phyloP scores from a whole-genome alignment of 192 early-diverging fungal genomes.

The Oehlia diaphana region DNA sequence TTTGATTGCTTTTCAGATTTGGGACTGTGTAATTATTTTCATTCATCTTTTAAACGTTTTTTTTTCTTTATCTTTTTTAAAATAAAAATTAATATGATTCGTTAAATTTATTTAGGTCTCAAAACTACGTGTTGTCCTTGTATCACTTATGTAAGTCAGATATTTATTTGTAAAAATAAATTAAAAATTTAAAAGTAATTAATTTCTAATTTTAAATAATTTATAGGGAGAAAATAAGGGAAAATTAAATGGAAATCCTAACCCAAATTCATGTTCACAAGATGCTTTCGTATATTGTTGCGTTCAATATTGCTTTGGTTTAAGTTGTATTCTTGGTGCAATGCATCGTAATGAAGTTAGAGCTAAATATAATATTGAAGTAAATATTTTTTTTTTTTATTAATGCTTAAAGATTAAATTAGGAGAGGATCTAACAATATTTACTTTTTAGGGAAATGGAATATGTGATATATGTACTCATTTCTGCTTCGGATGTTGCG shows the following conservation, averaged over 20 bases:
- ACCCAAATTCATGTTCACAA: background rate
- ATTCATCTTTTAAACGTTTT: background rate
- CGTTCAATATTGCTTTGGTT: background rate
- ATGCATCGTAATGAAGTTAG: background rate
- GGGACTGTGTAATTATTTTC: background rate
- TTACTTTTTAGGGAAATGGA: background rate
- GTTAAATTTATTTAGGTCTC: background rate
- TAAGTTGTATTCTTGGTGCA: background rate
- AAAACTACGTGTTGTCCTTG: background rate
- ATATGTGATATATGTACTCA: background rate
- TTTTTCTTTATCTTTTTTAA: background rate
- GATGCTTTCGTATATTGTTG: background rate
- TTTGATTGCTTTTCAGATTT: conserved; percentile 12
- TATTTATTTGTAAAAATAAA: background rate
- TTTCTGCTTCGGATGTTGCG: background rate
- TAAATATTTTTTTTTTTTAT: background rate
- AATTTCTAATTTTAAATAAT: background rate
- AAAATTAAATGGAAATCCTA: background rate
- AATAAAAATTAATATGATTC: background rate
- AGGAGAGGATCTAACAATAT: background rate
- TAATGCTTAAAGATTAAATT: too few relatives aligned
- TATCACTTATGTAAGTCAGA: background rate
- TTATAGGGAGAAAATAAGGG: background rate
- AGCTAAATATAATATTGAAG: background rate
- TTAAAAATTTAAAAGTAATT: background rate